Percentiles rank a stretch among this genome's conserved stretches.
phyloP scores from a whole-genome alignment of 768 basidiomycete genomes.

The Dioszegia hungarica region DNA sequence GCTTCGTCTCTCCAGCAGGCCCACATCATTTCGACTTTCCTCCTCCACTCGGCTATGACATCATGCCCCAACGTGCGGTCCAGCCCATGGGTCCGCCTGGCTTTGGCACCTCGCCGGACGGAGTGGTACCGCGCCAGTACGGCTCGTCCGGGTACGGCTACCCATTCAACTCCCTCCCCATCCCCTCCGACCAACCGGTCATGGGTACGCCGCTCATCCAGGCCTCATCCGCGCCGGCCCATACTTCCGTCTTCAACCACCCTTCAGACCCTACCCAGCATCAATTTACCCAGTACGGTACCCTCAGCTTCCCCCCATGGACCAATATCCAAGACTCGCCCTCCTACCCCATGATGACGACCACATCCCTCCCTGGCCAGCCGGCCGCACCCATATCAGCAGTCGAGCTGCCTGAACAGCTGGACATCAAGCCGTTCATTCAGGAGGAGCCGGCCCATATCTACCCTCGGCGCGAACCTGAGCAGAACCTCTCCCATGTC shows the following conservation, averaged over 20 bases:
- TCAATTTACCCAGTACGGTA: slow-evolving; percentile 2
- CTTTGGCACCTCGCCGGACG: not conserved
- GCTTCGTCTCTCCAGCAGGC: not conserved
- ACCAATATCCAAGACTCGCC: not conserved
- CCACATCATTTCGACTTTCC: slow-evolving; percentile 6
- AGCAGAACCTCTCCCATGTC: no score
- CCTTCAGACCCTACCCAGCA: not conserved
- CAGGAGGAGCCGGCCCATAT: not conserved
- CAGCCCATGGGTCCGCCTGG: not conserved
- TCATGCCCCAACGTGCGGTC: not conserved
- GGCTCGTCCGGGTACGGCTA: not conserved
- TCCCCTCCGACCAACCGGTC: not conserved
- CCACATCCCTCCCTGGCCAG: no score
- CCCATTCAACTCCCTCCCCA: not conserved
- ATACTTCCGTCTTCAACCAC: not conserved
- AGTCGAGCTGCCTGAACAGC: not conserved
- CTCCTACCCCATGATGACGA: not conserved
- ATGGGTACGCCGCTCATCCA: no score
- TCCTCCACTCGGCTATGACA: not conserved
- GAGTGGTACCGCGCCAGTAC: not conserved
- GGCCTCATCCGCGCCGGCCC: not conserved
- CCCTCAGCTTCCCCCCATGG: not conserved
- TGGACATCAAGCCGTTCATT: not conserved
- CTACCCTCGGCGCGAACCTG: not conserved
- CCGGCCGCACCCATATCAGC: no score